Evolutionary conservation across 192 early-diverging fungal species (phyloP), one percentile per base, ranked within the genome.

Genomic region (Diversispora epigaea): DNA sequence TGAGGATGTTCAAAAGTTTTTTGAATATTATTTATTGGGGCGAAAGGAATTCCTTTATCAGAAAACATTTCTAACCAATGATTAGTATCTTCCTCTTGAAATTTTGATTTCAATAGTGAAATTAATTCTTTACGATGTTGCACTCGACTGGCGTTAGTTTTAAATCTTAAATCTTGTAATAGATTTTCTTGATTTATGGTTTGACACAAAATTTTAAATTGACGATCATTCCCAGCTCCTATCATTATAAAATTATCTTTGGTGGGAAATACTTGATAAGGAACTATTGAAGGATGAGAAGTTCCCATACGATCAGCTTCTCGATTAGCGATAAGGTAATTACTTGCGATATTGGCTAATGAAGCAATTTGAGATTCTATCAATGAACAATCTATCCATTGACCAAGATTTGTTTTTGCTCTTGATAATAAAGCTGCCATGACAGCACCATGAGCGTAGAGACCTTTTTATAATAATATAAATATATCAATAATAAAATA

Each of bases 291-390:
- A 6, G 92, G 86, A 77, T 98, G 96, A 9, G 88, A 80, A 0
- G 95, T 96, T 44, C 95, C 96, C 91, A 91, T 91, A 19, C 96
- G 86, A 50, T 82, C 80, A 1, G 91, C 94, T 79, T 97, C 94
- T 74, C 86, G 62, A 3, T 88, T 89, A 49, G 92, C 93, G 40
- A 97, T 90, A 66, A 98, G 81, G 76, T 93, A 97, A 73, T 87
- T 94, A 50, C 90, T 89, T 2, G 83, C 96, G 69, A 98, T 95
- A 80, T 98, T 98, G 56, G 91, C 95, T 32, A 98, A 81, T 17
- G 94, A 85, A 2, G 92, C 87, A 12, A 94, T 89, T 84, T 98
- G 96, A 62, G 86, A 89, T 71, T 97, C 94, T 17, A 98, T 58
- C n/a, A 98, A 78, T 4, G 90, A 93, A 22, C 91, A 91, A 76